Evolutionary conservation across 306 rosid species (phyloP).

Genomic region (Astragalus membranaceus): DNA sequence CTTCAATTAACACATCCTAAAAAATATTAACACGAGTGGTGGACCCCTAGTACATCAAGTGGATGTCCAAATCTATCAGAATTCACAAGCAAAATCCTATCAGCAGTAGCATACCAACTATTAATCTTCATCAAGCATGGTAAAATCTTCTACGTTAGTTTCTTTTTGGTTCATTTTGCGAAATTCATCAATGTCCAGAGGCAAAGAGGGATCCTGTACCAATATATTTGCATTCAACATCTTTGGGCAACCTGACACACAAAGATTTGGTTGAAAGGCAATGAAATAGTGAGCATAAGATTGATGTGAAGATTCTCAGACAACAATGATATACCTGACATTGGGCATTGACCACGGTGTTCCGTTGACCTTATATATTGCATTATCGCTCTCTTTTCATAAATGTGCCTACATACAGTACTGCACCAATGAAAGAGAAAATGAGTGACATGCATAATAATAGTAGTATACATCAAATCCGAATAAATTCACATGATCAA

Average conservation of each 20-base stretch:
- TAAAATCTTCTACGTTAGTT: conserved; percentile 59
- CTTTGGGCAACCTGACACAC: conserved; percentile 65
- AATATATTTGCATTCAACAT: conserved; percentile 36
- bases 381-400: conserved; percentile 51
- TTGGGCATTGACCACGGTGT: conserved; percentile 44
- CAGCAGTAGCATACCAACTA: conserved; percentile 15
- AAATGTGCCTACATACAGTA: conserved; percentile 69
- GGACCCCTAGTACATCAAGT: background rate
- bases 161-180: conserved; percentile 35
- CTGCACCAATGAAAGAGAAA: conserved; percentile 41
- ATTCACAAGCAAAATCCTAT: conserved; percentile 17
- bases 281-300: background rate
- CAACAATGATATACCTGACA: conserved; percentile 48
- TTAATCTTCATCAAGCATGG: conserved; percentile 48
- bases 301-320: background rate
- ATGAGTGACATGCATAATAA: background rate
- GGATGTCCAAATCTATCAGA: background rate
- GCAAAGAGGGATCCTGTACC: conserved; percentile 52
- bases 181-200: conserved; percentile 64
- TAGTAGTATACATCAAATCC: background rate
- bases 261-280: conserved; percentile 11
- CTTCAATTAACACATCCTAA: background rate
- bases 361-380: conserved; percentile 35
- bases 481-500: background rate
- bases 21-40: background rate